Evolutionary conservation across 139 green algal genomes (phyloP).

Genomic region (Micractinium conductrix): DNA sequence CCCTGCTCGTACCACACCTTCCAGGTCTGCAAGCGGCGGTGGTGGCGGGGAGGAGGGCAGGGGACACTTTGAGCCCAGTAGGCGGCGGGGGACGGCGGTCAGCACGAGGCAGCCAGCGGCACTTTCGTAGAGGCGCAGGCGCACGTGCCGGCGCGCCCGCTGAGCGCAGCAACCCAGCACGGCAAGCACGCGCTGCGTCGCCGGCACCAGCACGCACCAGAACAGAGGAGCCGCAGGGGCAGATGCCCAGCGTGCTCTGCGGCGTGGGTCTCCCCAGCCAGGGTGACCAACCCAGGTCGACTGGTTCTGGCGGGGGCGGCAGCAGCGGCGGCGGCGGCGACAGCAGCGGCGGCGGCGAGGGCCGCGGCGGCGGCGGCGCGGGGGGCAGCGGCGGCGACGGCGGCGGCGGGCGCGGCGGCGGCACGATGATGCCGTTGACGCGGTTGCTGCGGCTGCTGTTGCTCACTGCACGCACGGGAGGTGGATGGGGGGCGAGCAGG

Average conservation of each 20-base stretch:
- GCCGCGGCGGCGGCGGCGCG: background rate
- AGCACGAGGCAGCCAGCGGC: too few relatives aligned
- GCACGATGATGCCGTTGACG: background rate
- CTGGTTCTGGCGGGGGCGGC: background rate
- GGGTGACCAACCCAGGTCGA: background rate
- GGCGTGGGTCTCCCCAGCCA: background rate
- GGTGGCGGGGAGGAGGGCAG: background rate
- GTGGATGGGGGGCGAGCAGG: background rate
- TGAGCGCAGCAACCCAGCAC: too few relatives aligned
- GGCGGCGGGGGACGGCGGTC: too few relatives aligned
- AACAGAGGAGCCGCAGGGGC: slow-evolving; percentile 10
- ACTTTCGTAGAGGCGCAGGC: too few relatives aligned
- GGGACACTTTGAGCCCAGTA: background rate
- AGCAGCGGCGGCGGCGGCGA: background rate
- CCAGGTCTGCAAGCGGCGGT: background rate
- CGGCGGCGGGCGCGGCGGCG: background rate
- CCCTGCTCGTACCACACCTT: slow-evolving; percentile 4
- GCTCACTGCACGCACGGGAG: background rate
- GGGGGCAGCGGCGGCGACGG: background rate
- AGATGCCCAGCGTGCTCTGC: slow-evolving; percentile 5
- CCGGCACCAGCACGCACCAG: too few relatives aligned
- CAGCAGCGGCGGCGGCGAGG: background rate
- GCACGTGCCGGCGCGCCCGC: too few relatives aligned
- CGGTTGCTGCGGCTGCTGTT: background rate
- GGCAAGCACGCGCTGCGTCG: too few relatives aligned